phyloP scores from a whole-genome alignment of 768 basidiomycete species.

The Trametopsis cervina region DNA sequence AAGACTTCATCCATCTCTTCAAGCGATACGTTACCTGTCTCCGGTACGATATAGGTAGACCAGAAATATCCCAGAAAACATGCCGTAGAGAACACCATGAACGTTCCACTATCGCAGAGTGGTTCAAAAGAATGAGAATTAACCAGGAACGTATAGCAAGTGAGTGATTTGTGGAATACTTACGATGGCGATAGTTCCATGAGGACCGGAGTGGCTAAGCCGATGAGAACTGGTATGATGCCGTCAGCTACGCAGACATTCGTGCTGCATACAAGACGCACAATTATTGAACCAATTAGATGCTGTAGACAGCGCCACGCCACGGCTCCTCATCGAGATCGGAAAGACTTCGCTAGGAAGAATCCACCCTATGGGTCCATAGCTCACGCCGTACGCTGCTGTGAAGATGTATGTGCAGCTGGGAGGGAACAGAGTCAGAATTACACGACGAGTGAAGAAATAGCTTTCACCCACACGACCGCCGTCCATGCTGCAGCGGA shows the following conservation, averaged over 20 bases:
- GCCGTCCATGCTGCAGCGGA: constrained; percentile 56
- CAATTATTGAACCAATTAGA: constrained; percentile 86
- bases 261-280: constrained; percentile 13
- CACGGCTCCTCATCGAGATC: constrained; percentile 69
- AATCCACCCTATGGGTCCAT: constrained; percentile 81
- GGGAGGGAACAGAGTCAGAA: neutral
- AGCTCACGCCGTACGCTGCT: constrained; percentile 67
- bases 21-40: constrained; percentile 69
- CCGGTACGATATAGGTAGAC: constrained; percentile 63
- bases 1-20: constrained; percentile 75
- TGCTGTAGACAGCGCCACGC: constrained; percentile 77
- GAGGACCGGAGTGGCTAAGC: constrained; percentile 62
- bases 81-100: constrained; percentile 55
- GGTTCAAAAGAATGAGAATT: neutral
- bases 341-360: constrained; percentile 82
- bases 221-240: constrained; percentile 53
- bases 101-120: constrained; percentile 45
- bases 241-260: neutral
- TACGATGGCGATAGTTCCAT: constrained; percentile 56
- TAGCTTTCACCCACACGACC: constrained; percentile 45
- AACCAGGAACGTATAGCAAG: neutral
- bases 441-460: neutral
- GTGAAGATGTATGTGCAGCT: constrained; percentile 67
- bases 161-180: constrained; percentile 14
- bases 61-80: constrained; percentile 66